These are phyloP conservation scores for Ajuga chamaepitys DNA, from an alignment of 257 asterid species.

Conservation along the genomic window DNA sequence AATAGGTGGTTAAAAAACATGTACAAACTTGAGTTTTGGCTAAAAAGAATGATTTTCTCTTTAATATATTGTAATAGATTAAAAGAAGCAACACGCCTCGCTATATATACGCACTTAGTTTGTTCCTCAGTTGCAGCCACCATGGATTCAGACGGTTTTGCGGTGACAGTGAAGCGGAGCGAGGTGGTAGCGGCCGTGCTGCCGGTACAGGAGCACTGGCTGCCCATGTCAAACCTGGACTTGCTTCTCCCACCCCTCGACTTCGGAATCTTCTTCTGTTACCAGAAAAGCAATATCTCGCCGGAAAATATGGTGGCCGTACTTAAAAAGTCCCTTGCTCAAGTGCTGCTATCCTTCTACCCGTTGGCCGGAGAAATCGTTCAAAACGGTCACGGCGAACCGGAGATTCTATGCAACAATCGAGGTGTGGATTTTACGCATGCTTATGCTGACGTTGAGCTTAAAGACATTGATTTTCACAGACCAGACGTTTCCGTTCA, in stretches of 20 bases:
- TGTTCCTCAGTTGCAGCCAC: no score
- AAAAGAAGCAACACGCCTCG: no score
- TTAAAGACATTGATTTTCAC: slow-evolving; percentile 28
- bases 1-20: no score
- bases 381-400: slow-evolving; percentile 40
- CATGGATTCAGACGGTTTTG: slow-evolving; percentile 32
- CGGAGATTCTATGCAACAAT: slow-evolving; percentile 56
- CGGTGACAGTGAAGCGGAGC: slow-evolving; percentile 27
- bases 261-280: slow-evolving; percentile 45
- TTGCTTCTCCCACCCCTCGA: slow-evolving; percentile 54
- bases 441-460: slow-evolving; percentile 38
- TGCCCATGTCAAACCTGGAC: slow-evolving; percentile 54
- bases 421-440: slow-evolving; percentile 45
- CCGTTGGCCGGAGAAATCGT: slow-evolving; percentile 53
- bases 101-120: no score
- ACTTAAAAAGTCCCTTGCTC: slow-evolving; percentile 34
- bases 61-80: no score
- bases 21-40: no score
- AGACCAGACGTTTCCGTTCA: slow-evolving; percentile 31
- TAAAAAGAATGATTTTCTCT: no score
- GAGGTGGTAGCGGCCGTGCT: slow-evolving; percentile 45
- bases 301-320: slow-evolving; percentile 19
- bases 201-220: slow-evolving; percentile 47
- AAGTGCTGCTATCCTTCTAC: slow-evolving; percentile 36
- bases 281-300: slow-evolving; percentile 8